These are phyloP conservation scores for Aspergillus neotritici DNA, from an alignment of 2,329 filamentous ascomycete genomes.

Conservation along the genomic window DNA sequence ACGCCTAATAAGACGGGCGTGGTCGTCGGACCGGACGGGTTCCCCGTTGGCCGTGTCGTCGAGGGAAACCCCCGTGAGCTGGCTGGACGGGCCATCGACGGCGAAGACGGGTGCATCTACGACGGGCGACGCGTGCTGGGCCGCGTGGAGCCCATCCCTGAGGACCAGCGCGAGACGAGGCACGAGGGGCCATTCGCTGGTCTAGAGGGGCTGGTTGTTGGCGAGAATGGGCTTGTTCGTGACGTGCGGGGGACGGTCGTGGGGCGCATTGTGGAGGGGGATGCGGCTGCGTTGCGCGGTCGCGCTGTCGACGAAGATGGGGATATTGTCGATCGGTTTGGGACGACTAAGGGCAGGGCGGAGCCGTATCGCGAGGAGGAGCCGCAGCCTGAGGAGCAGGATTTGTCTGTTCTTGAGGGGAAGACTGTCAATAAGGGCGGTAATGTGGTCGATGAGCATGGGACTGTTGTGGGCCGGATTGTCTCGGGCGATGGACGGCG, in stretches of 20 bases:
- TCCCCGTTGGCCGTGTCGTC: slow-evolving; percentile 52
- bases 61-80: slow-evolving; percentile 54
- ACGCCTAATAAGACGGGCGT: slow-evolving; percentile 55
- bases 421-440: slow-evolving; percentile 60
- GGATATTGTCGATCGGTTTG: slow-evolving; percentile 73
- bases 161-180: slow-evolving; percentile 51
- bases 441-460: slow-evolving; percentile 56
- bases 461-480: slow-evolving; percentile 55
- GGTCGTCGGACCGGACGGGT: slow-evolving; percentile 49
- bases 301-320: slow-evolving; percentile 75
- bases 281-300: slow-evolving; percentile 66
- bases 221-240: slow-evolving; percentile 58
- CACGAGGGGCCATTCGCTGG: slow-evolving; percentile 55
- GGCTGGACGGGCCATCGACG: slow-evolving; percentile 50
- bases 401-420: slow-evolving; percentile 56
- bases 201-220: slow-evolving; percentile 51
- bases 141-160: slow-evolving; percentile 53
- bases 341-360: slow-evolving; percentile 55
- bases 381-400: slow-evolving; percentile 36
- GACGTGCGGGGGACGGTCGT: slow-evolving; percentile 74
- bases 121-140: slow-evolving; percentile 53
- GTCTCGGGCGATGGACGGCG: slow-evolving; percentile 50
- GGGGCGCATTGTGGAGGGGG: slow-evolving; percentile 64
- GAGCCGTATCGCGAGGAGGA: slow-evolving; percentile 51
- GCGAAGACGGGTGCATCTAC: slow-evolving; percentile 49